Evolutionary conservation across 2,329 filamentous ascomycete genomes (phyloP).

Genomic region (Sordariomycetes sp.): DNA sequence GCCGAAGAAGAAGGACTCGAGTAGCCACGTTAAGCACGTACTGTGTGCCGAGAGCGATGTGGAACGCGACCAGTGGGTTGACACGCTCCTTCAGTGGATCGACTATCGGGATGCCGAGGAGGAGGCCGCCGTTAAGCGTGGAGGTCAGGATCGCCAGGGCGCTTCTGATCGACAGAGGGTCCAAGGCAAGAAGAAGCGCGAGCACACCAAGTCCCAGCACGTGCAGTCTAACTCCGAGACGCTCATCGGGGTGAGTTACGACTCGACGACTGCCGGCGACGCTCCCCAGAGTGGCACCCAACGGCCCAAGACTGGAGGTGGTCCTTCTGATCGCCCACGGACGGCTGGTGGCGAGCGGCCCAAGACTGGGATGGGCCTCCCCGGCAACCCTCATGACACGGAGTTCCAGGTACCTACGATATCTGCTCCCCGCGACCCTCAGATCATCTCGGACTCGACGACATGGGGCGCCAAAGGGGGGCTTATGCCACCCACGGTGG

Average conservation of each 20-base stretch:
- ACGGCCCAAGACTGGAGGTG: slow-evolving; percentile 17
- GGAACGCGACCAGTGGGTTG: slow-evolving; percentile 91
- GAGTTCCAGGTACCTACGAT: slow-evolving; percentile 40
- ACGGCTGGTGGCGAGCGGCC: slow-evolving; percentile 15
- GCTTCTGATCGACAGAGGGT: background rate
- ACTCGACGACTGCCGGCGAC: slow-evolving; percentile 41
- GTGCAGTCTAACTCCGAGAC: slow-evolving; percentile 29
- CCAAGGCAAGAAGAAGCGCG: slow-evolving; percentile 17
- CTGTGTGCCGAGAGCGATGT: slow-evolving; percentile 89
- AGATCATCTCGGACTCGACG: slow-evolving; percentile 72
- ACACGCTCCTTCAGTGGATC: slow-evolving; percentile 79
- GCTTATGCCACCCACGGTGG: slow-evolving; percentile 32
- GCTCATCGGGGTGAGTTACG: slow-evolving; percentile 48
- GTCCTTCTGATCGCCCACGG: slow-evolving; percentile 12
- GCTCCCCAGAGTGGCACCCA: slow-evolving; percentile 19
- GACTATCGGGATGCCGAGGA: slow-evolving; percentile 59
- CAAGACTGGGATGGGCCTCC: slow-evolving; percentile 21
- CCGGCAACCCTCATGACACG: slow-evolving; percentile 17
- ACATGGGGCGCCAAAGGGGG: slow-evolving; percentile 70
- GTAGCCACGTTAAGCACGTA: slow-evolving; percentile 80
- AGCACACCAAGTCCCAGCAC: slow-evolving; percentile 20
- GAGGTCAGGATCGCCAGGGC: slow-evolving; percentile 5
- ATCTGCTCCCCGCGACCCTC: slow-evolving; percentile 74
- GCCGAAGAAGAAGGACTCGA: slow-evolving; percentile 91
- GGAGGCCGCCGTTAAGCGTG: slow-evolving; percentile 18